These are phyloP conservation scores for Rhodocollybia butyracea DNA, from an alignment of 768 basidiomycete species.

Conservation along the genomic window DNA sequence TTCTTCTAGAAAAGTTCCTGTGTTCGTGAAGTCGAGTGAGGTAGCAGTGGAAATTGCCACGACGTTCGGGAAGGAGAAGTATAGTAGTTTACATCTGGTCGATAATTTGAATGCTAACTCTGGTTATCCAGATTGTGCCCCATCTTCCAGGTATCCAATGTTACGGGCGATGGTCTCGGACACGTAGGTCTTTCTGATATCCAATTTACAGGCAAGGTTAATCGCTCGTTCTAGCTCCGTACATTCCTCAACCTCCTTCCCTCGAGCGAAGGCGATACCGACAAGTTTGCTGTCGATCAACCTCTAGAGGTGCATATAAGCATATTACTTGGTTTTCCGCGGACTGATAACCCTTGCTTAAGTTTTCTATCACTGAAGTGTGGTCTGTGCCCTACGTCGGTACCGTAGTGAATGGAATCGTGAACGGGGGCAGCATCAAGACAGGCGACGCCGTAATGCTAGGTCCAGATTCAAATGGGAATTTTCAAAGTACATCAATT, in stretches of 20 bases:
- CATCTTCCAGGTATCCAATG: slow-evolving; percentile 90
- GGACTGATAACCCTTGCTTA: slow-evolving; percentile 2
- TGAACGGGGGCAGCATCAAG: slow-evolving; percentile 72
- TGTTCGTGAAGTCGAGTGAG: slow-evolving; percentile 81
- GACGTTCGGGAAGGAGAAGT: slow-evolving; percentile 74
- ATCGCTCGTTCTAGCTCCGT: slow-evolving; percentile 51
- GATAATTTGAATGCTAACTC: slow-evolving; percentile 4
- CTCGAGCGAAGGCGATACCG: slow-evolving; percentile 78
- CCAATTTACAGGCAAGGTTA: neutral
- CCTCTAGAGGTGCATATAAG: slow-evolving; percentile 62
- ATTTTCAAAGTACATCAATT: slow-evolving; percentile 74
- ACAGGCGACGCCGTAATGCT: slow-evolving; percentile 79
- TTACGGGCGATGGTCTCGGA: slow-evolving; percentile 89
- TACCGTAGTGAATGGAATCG: slow-evolving; percentile 81
- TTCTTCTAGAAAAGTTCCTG: slow-evolving; percentile 65
- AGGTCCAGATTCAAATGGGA: slow-evolving; percentile 92
- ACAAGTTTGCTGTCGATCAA: slow-evolving; percentile 76
- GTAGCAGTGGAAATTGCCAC: slow-evolving; percentile 76
- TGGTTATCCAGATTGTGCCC: slow-evolving; percentile 69
- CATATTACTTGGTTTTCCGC: slow-evolving; percentile 46
- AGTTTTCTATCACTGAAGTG: slow-evolving; percentile 85
- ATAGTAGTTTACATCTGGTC: slow-evolving; percentile 11
- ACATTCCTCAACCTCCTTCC: slow-evolving; percentile 90
- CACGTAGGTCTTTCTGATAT: slow-evolving; percentile 40
- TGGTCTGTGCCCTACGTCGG: slow-evolving; percentile 88